These are phyloP conservation scores for Penicillium cosmopolitanum DNA, from an alignment of 495 filamentous ascomycete genomes.

Conservation along the genomic window DNA sequence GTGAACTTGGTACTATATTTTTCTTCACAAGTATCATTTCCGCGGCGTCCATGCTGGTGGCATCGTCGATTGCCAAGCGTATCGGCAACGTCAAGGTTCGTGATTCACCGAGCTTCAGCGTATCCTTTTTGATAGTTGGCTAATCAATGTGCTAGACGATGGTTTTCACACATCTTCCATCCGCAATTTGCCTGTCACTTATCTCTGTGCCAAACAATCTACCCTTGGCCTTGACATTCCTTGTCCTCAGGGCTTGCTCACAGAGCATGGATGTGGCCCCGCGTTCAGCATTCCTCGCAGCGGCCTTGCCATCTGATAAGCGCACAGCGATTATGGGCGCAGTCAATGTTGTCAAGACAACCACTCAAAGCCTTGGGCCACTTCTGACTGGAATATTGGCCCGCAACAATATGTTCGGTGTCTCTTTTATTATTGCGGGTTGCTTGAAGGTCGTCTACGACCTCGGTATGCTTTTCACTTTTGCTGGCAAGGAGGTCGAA, in stretches of 20 bases:
- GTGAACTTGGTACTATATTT: slow-evolving; percentile 72
- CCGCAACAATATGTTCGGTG: slow-evolving; percentile 63
- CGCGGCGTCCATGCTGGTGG: slow-evolving; percentile 69
- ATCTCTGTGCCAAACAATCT: slow-evolving; percentile 64
- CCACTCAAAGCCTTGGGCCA: slow-evolving; percentile 65
- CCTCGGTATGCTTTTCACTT: slow-evolving; percentile 70
- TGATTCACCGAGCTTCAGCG: not conserved
- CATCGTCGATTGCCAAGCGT: slow-evolving; percentile 72
- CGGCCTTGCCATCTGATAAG: slow-evolving; percentile 69
- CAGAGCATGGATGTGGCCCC: slow-evolving; percentile 85
- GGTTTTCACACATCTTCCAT: slow-evolving; percentile 85
- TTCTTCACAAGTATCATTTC: slow-evolving; percentile 67
- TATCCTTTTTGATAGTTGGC: not conserved
- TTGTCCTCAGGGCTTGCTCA: slow-evolving; percentile 70
- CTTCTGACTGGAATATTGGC: slow-evolving; percentile 72
- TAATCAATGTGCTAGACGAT: slow-evolving; percentile 58
- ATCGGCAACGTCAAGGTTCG: slow-evolving; percentile 73
- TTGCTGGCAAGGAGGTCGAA: slow-evolving; percentile 47
- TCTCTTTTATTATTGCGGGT: slow-evolving; percentile 74
- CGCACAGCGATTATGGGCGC: slow-evolving; percentile 79
- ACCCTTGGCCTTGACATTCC: slow-evolving; percentile 60
- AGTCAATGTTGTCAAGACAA: slow-evolving; percentile 69
- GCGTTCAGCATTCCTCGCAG: slow-evolving; percentile 76
- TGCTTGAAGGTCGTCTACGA: slow-evolving; percentile 72
- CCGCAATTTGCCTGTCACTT: slow-evolving; percentile 69